phyloP scores from a whole-genome alignment of 2,329 filamentous ascomycete species.

The Orbilia quercus region DNA sequence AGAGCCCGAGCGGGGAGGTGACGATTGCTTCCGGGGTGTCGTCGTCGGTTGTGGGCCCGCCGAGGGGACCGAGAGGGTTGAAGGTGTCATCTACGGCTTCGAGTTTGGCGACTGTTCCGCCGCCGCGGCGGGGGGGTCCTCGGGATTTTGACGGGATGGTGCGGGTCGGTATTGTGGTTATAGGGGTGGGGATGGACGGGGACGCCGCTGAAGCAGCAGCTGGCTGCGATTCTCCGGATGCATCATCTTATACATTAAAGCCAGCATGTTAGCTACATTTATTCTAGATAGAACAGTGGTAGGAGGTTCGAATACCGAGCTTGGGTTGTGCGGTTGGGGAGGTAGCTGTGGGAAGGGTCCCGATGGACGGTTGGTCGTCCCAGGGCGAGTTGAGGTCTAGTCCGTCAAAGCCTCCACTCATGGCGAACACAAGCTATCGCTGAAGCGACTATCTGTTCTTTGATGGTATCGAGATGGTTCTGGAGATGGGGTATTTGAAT shows the following conservation, averaged over 20 bases:
- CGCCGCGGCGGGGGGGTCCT: slow-evolving; percentile 69
- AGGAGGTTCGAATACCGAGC: slow-evolving; percentile 20
- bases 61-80: slow-evolving; percentile 78
- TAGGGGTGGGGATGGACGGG: slow-evolving; percentile 17
- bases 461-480: slow-evolving; percentile 1
- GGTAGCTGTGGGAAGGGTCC: slow-evolving; percentile 5
- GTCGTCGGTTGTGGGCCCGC: slow-evolving; percentile 61
- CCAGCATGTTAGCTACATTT: slow-evolving; percentile 1
- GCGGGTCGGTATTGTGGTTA: slow-evolving; percentile 49
- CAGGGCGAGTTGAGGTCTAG: slow-evolving; percentile 54
- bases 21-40: slow-evolving; percentile 63
- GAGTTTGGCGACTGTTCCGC: slow-evolving; percentile 80
- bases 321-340: slow-evolving; percentile 28
- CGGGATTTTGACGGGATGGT: slow-evolving; percentile 57
- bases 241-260: slow-evolving; percentile 22
- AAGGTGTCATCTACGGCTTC: slow-evolving; percentile 81
- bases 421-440: slow-evolving; percentile 20
- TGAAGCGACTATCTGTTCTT: slow-evolving; percentile 16
- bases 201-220: slow-evolving; percentile 12
- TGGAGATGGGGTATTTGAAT: background rate
- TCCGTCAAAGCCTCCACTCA: slow-evolving; percentile 56
- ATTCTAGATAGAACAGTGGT: background rate
- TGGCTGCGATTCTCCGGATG: slow-evolving; percentile 16
- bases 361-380: slow-evolving; percentile 55
- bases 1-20: slow-evolving; percentile 59